Evolutionary conservation across 805 yeast genomes (phyloP).

Genomic region (Teunomyces cretensis): DNA sequence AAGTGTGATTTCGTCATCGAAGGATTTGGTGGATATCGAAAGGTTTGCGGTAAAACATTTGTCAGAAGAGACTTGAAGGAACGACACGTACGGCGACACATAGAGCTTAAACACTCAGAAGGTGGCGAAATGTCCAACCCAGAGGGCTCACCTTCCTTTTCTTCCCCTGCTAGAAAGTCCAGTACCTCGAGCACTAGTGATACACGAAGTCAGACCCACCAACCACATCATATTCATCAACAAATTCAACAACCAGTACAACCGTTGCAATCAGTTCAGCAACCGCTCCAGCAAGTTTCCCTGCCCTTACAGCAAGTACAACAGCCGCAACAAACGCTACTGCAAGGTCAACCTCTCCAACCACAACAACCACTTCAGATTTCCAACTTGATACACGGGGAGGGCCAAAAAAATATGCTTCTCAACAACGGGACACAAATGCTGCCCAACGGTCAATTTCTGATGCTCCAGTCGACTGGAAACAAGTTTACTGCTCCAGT

Average conservation of each 20-base stretch:
- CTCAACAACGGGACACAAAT: neutral
- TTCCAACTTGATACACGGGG: slow-evolving; percentile 15
- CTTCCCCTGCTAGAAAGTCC: neutral
- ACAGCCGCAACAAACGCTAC: too few species aligned
- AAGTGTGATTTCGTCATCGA: slow-evolving; percentile 52
- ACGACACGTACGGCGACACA: slow-evolving; percentile 35
- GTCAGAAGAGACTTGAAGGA: slow-evolving; percentile 59
- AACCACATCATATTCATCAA: neutral
- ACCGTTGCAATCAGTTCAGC: neutral
- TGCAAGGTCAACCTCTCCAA: neutral
- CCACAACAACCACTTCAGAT: slow-evolving; percentile 6
- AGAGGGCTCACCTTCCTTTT: neutral
- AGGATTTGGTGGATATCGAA: slow-evolving; percentile 37
- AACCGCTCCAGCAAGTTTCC: too few species aligned
- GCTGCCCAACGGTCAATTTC: neutral
- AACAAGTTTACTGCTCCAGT: neutral
- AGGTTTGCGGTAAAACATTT: slow-evolving; percentile 57
- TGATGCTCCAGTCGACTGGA: neutral
- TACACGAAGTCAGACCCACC: neutral
- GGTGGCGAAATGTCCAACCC: neutral
- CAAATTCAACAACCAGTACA: neutral
- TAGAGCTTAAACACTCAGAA: slow-evolving; percentile 7
- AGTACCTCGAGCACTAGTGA: neutral
- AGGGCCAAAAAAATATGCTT: slow-evolving; percentile 1
- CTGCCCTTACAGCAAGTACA: neutral